These are phyloP conservation scores for Penicillium argentinense DNA, from an alignment of 495 filamentous ascomycete genomes.

Conservation along the genomic window DNA sequence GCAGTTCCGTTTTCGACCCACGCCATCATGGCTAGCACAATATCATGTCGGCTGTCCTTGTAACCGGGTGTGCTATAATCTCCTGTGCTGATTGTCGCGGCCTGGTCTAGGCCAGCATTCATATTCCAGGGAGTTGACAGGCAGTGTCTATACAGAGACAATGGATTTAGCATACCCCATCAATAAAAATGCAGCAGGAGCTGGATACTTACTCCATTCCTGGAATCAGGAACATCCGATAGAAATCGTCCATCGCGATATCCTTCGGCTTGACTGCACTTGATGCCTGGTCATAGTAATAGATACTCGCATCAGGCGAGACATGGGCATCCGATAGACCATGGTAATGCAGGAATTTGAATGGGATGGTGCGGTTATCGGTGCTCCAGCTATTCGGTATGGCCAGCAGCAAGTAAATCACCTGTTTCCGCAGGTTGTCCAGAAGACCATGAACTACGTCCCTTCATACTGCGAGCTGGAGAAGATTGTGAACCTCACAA, in stretches of 20 bases:
- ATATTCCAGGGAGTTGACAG: conserved; percentile 9
- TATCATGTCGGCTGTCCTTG: conserved; percentile 43
- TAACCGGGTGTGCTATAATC: conserved; percentile 40
- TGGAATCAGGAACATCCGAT: conserved; percentile 46
- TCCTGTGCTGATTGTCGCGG: background rate
- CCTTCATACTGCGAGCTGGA: conserved; percentile 41
- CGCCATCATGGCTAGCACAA: conserved; percentile 46
- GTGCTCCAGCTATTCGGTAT: conserved; percentile 43
- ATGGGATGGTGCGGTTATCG: conserved; percentile 40
- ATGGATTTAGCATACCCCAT: conserved; percentile 22
- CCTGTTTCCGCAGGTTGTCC: conserved; percentile 35
- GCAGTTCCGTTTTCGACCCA: conserved; percentile 52
- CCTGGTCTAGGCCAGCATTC: conserved; percentile 25
- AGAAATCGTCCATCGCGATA: conserved; percentile 22
- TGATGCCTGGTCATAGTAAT: conserved; percentile 17
- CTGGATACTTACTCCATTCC: conserved; percentile 33
- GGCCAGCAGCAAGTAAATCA: conserved; percentile 42
- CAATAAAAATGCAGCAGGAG: background rate
- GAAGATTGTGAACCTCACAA: conserved; percentile 38
- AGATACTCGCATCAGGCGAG: conserved; percentile 7
- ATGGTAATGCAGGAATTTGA: conserved; percentile 57
- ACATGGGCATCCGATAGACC: conserved; percentile 45
- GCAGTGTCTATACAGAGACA: conserved; percentile 18
- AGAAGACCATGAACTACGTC: conserved; percentile 34
- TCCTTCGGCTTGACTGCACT: conserved; percentile 3